phyloP scores from a whole-genome alignment of 306 rosid genomes.

The Begonia loranthoides region DNA sequence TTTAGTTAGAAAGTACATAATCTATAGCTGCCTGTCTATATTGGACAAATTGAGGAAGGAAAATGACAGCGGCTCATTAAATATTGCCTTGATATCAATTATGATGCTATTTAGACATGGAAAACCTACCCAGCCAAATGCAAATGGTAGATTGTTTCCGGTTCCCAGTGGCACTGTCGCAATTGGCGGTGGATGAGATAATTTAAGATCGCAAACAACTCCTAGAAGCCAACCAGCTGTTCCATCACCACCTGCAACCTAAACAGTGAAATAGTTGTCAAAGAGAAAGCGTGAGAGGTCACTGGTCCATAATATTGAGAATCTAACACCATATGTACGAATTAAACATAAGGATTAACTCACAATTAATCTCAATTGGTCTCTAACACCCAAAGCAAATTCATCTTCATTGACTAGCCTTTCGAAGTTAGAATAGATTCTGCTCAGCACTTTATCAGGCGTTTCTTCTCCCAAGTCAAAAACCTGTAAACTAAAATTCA shows the following conservation, averaged over 20 bases:
- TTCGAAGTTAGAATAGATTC: background rate
- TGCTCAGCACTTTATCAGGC: background rate
- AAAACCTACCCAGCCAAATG: slow-evolving; percentile 4
- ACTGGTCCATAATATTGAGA: too few species aligned
- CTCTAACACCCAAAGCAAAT: background rate
- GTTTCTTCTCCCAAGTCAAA: slow-evolving; percentile 1
- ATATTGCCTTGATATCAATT: slow-evolving; percentile 1
- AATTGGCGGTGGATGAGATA: slow-evolving; percentile 1
- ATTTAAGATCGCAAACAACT: slow-evolving; percentile 5
- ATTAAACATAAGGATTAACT: background rate
- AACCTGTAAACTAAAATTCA: slow-evolving; percentile 1
- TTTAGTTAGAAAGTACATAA: background rate
- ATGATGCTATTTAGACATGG: background rate
- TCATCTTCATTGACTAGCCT: background rate
- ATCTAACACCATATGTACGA: too few species aligned
- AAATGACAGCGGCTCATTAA: slow-evolving; percentile 1
- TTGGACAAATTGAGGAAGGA: background rate
- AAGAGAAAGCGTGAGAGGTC: too few species aligned
- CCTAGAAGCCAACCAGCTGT: background rate
- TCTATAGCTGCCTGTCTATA: too few species aligned
- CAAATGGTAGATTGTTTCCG: background rate
- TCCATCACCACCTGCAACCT: slow-evolving; percentile 3
- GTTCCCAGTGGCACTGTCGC: background rate
- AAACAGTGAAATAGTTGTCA: background rate
- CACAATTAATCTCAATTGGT: slow-evolving; percentile 4